phyloP scores from a whole-genome alignment of 1,284 basidiomycete genomes.

The Heterobasidion occidentale region DNA sequence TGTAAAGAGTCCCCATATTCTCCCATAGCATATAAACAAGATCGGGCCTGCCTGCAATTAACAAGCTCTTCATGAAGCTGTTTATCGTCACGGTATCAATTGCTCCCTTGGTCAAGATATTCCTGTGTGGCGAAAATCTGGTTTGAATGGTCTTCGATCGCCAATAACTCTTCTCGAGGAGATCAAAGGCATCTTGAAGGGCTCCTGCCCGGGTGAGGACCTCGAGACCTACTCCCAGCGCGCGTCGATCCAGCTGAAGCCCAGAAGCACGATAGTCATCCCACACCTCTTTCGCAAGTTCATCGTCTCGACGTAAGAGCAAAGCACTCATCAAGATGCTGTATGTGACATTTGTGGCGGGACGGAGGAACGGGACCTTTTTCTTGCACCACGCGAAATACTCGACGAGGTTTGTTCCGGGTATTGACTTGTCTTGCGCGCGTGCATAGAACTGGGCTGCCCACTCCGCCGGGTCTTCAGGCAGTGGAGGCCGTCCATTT shows the following conservation, averaged over 20 bases:
- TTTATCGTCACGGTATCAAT: constrained; percentile 36
- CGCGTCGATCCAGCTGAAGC: constrained; percentile 34
- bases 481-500: too few relatives aligned
- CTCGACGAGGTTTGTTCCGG: constrained; percentile 25
- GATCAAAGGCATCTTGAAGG: constrained; percentile 37
- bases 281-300: constrained; percentile 38
- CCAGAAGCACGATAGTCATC: constrained; percentile 27
- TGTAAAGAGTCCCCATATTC: constrained; percentile 44
- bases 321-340: constrained; percentile 49
- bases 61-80: constrained; percentile 43
- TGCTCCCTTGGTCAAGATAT: background rate
- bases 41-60: constrained; percentile 45
- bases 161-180: constrained; percentile 33
- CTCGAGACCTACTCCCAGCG: constrained; percentile 43
- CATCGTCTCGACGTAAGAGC: constrained; percentile 28
- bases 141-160: background rate
- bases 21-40: constrained; percentile 58
- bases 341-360: constrained; percentile 30
- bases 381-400: constrained; percentile 25
- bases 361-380: constrained; percentile 5
- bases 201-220: constrained; percentile 36
- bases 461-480: constrained; percentile 5
- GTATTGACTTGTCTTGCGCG: constrained; percentile 7
- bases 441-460: constrained; percentile 6
- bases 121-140: background rate